Conservation (phyloP, 2,329 filamentous ascomycete species). For the Fusarium abutilonis region DNA sequence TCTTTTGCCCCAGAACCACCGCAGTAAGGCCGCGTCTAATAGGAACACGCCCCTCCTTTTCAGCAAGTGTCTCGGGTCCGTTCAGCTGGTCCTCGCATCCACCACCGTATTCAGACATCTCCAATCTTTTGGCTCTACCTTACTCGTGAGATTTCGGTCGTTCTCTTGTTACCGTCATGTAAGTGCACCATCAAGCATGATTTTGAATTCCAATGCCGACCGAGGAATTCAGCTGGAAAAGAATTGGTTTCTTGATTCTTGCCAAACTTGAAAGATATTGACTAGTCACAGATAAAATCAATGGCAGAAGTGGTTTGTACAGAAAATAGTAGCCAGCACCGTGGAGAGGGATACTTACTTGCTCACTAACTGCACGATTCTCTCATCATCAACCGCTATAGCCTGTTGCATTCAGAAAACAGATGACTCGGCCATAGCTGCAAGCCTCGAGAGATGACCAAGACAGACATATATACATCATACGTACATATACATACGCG, state of each 20-base stretch:
- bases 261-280: neutral
- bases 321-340: conserved; percentile 2
- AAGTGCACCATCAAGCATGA: conserved; percentile 9
- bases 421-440: neutral
- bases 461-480: conserved; percentile 7
- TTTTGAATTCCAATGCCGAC: neutral
- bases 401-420: conserved; percentile 6
- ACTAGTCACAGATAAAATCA: neutral
- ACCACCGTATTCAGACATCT: conserved; percentile 31
- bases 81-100: conserved; percentile 30
- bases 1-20: conserved; percentile 38
- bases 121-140: conserved; percentile 29
- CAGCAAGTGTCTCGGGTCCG: conserved; percentile 16
- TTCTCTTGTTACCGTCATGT: conserved; percentile 10
- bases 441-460: conserved; percentile 1
- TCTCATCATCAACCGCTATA: conserved; percentile 11
- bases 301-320: neutral
- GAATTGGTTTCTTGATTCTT: neutral
- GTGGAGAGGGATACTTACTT: conserved; percentile 4
- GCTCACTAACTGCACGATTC: neutral
- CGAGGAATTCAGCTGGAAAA: neutral
- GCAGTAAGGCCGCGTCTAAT: conserved; percentile 45
- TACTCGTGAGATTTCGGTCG: conserved; percentile 24
- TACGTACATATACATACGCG: neutral
- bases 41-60: conserved; percentile 32